phyloP scores from a whole-genome alignment of 371 early-diverging fungal species.

The Mucor mucedo region DNA sequence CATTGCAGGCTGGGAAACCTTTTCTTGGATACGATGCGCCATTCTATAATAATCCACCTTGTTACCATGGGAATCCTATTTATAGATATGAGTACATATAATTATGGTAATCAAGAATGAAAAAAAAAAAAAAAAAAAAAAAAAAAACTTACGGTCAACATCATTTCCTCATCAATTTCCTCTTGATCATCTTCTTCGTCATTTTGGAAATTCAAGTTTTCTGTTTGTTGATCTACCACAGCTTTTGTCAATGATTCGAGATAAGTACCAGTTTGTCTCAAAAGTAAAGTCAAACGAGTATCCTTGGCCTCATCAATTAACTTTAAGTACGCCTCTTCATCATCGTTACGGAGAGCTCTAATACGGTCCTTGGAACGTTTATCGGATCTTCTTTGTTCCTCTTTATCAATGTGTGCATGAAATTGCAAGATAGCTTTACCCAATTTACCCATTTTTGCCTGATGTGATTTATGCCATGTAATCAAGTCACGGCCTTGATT shows the following conservation, averaged over 20 bases:
- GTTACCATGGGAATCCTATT: constrained; percentile 1
- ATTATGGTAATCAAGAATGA: not conserved
- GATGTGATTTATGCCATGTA: constrained; percentile 73
- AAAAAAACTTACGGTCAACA: constrained; percentile 30
- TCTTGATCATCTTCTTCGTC: constrained; percentile 51
- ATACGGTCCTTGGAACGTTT: constrained; percentile 91
- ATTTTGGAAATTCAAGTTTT: constrained; percentile 53
- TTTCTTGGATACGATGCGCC: constrained; percentile 86
- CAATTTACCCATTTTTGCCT: constrained; percentile 69
- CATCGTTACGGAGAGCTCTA: constrained; percentile 89
- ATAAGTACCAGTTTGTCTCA: constrained; percentile 88
- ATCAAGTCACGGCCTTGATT: constrained; percentile 79
- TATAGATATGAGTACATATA: not conserved
- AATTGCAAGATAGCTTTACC: constrained; percentile 78
- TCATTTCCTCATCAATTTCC: constrained; percentile 59
- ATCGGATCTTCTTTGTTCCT: constrained; percentile 86
- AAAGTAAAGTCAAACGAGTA: constrained; percentile 86
- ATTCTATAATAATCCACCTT: constrained; percentile 78
- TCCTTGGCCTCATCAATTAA: constrained; percentile 94
- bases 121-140: not conserved
- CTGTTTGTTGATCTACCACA: constrained; percentile 78
- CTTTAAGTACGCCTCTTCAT: constrained; percentile 94
- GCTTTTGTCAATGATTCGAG: constrained; percentile 79
- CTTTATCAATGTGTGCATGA: constrained; percentile 85
- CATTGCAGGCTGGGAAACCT: constrained; percentile 80